Evolutionary conservation across 768 basidiomycete genomes (phyloP), one percentile per base, ranked within the genome.

Genomic region (Neoboletus magnificus): DNA sequence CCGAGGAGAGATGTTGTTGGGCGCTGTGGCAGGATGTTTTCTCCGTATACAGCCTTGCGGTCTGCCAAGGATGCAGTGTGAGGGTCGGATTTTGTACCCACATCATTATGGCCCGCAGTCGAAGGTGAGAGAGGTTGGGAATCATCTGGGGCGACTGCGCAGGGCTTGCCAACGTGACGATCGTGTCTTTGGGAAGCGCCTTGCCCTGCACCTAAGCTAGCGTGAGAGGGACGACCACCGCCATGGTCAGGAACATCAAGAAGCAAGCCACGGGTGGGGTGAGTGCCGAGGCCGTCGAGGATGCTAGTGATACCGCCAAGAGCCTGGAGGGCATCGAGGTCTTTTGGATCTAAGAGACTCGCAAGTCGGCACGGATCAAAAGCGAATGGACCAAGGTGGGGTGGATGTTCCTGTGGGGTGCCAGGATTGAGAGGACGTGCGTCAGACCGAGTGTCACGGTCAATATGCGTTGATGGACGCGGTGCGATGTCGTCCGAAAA

Each of bases 261-360:
- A 30, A 46, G 33, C 5, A 80, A 69, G 15, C 89, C 88, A 25
- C 59, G 73, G 4, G 78, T 74, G 3, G 70, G 62, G 58, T 89
- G 73, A 0, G 91, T 87, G 13, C 91, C 91, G 9, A 98, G 81
- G 6, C 91, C 88, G 2, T 74, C 72, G 13, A 96, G 72, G 13
- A 98, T 66, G 9, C 79, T 83, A 0, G 76, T 62, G 9, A 80
- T 74, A 40, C 97, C 97, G 20, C 93, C 94, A 35, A 96, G 77
- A 12, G 70, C 71, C 18, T 75, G 75, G 32, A 99, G 79, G 15
- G 77, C 68, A 3, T 86, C 79, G 12, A 94, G 59, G 58, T 77
- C 86, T 73, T 97, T 98, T 10, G 94, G 93, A 67, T 98, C 95
- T 36, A 98, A 84, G 50, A 97, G 81, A 56, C 84, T 82, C 1